Evolutionary conservation across 345 rosid genomes (phyloP), one percentile per base, ranked within the genome.

Genomic region (Excoecaria cochinchinensis): DNA sequence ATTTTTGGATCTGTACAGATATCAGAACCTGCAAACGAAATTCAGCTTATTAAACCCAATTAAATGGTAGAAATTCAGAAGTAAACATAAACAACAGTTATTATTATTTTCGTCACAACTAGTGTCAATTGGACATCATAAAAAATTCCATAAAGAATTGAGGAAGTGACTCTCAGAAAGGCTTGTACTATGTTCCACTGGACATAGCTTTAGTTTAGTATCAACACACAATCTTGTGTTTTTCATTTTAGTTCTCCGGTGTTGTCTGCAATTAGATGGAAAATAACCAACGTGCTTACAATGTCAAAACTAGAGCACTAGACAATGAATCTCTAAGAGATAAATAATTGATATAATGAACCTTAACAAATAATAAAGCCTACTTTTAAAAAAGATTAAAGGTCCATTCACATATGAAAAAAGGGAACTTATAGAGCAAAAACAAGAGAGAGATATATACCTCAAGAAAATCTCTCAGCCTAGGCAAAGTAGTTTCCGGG

Each of bases 391-490:
- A 12, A 67, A 13, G 71, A 47, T 25, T 42, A n/a, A 24, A 67
- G 40, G 5, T 4, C 39, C 38, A 67, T 50, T 50, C 22, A 64
- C 19, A 2, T 52, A 16, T 44, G 21, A 22, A 5, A 46, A 46
- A 22, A 22, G 19, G 13, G n/a, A 47, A 15, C 40, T 47, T 6
- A 40, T 39, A 42, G 4, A 51, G 15, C 31, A 7, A 10, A 19
- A 52, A 19, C 22, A 10, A 57, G 13, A 57, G 61, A 42, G 14
- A 31, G 4, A 25, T n/a, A 56, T n/a, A 40, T 56, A 71, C 64
- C 74, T 42, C 63, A 39, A 19, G 52, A n/a, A 48, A 48, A 67
- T 47, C 66, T 3, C 71, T 71, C 19, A 14, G 50, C 52, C 50
- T 5, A 12, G 11, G 39, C 52, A 70, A 52, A 40, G 39, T 36